These are phyloP conservation scores for Lichtheimia corymbifera DNA, from an alignment of 371 early-diverging fungal species.

Conservation along the genomic window DNA sequence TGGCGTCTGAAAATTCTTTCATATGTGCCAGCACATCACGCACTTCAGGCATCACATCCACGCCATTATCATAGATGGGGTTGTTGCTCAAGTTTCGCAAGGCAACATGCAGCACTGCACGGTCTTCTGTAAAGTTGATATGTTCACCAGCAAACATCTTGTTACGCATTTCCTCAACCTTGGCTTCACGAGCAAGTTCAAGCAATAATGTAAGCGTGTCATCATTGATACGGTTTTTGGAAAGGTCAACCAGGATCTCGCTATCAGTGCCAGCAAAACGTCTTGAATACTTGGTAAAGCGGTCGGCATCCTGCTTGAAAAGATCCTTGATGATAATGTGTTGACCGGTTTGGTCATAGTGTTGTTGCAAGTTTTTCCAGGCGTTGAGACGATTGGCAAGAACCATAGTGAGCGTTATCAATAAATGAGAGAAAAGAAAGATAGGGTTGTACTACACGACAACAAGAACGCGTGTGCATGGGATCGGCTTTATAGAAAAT, in stretches of 20 bases:
- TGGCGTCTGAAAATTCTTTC: conserved; percentile 79
- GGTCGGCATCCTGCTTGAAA: conserved; percentile 72
- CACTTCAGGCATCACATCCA: conserved; percentile 92
- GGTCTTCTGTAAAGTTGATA: conserved; percentile 98
- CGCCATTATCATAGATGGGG: conserved; percentile 83
- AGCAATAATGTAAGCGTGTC: conserved; percentile 80
- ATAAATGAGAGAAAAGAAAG: too few relatives aligned
- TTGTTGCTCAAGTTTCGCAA: conserved; percentile 86
- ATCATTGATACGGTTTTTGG: conserved; percentile 88
- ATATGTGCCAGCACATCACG: conserved; percentile 93
- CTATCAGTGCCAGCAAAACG: conserved; percentile 72
- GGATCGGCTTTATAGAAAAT: too few relatives aligned
- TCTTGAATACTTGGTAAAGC: conserved; percentile 79
- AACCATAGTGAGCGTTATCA: conserved; percentile 48
- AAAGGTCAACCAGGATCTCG: conserved; percentile 86
- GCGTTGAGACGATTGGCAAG: conserved; percentile 70
- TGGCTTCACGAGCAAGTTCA: conserved; percentile 82
- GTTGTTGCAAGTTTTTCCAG: conserved; percentile 85
- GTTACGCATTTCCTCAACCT: conserved; percentile 82
- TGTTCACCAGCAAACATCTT: conserved; percentile 94
- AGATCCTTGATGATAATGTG: conserved; percentile 74
- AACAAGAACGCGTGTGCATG: too few relatives aligned
- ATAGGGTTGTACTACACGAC: too few relatives aligned
- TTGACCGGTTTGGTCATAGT: conserved; percentile 82
- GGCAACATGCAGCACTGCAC: conserved; percentile 96